phyloP scores from a whole-genome alignment of 2,329 filamentous ascomycete species.

The Pseudogymnoascus sp. region DNA sequence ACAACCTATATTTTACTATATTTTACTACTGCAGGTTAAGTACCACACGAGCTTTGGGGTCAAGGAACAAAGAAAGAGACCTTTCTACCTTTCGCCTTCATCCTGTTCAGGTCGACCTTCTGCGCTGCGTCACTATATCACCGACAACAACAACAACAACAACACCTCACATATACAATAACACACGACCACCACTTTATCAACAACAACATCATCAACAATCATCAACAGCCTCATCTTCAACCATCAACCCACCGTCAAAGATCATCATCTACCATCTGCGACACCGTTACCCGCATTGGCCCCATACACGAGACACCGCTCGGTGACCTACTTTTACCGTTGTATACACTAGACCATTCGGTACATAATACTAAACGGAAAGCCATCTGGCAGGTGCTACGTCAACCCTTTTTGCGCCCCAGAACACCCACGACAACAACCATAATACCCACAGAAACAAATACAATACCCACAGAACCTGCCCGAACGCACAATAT shows the following conservation, averaged over 20 bases:
- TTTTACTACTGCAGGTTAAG: neutral
- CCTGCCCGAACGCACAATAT: neutral
- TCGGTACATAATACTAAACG: neutral
- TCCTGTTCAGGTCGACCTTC: neutral
- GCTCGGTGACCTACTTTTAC: neutral
- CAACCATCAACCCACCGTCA: too few species aligned
- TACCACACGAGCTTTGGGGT: neutral
- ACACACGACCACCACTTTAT: neutral
- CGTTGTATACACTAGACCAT: neutral
- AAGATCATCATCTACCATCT: neutral
- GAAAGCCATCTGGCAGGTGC: slow-evolving; percentile 1
- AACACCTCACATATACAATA: too few species aligned
- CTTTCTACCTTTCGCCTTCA: neutral
- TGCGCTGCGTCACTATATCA: too few species aligned
- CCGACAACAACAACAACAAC: too few species aligned
- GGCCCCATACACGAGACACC: slow-evolving; percentile 6
- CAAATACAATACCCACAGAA: neutral
- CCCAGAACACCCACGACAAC: neutral
- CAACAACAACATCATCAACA: neutral
- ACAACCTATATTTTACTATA: too few species aligned
- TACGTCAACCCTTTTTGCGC: neutral
- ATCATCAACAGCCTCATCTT: too few species aligned
- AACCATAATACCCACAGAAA: neutral
- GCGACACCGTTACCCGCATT: neutral
- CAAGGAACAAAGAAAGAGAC: neutral